A percentile compares a stretch with the other conserved stretches of the same genome.
Evolutionary conservation across 2,329 filamentous ascomycete species (phyloP).

Genomic region (Colletotrichum lupini): DNA sequence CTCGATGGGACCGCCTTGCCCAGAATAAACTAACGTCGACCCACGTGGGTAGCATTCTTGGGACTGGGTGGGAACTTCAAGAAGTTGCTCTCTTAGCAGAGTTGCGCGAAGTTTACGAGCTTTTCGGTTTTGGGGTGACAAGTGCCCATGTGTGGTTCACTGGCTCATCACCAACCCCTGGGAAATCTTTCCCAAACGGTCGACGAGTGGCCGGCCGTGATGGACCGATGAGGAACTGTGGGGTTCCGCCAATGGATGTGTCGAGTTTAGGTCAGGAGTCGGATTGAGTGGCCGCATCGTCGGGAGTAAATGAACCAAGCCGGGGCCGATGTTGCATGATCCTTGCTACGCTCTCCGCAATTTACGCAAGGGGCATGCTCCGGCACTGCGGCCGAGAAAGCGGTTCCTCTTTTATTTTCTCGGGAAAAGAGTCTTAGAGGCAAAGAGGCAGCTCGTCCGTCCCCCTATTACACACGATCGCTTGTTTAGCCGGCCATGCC

Average conservation of each 20-base stretch:
- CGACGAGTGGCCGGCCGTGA: background rate
- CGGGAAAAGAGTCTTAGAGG: background rate
- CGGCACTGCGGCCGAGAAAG: constrained; percentile 16
- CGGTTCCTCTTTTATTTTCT: background rate
- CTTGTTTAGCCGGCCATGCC: constrained; percentile 7
- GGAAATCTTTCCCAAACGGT: background rate
- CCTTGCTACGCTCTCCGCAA: constrained; percentile 27
- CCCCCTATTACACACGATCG: background rate
- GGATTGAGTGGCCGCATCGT: constrained; percentile 26
- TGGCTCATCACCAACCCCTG: no score
- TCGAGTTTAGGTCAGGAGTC: constrained; percentile 19
- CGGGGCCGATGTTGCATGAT: constrained; percentile 28
- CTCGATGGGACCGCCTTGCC: constrained; percentile 7
- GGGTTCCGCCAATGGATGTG: constrained; percentile 24
- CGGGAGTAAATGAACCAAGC: constrained; percentile 28
- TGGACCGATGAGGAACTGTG: constrained; percentile 12
- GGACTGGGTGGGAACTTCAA: background rate
- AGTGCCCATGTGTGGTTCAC: background rate
- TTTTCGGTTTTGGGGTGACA: background rate
- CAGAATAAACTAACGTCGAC: constrained; percentile 19
- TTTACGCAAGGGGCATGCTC: constrained; percentile 7
- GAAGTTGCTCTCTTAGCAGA: background rate
- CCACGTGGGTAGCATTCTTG: constrained; percentile 6
- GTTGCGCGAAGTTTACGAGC: background rate
- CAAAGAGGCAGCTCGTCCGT: constrained; percentile 4